Evolutionary conservation across 2,329 filamentous ascomycete genomes (phyloP).

Genomic region (Apiospora koreana): DNA sequence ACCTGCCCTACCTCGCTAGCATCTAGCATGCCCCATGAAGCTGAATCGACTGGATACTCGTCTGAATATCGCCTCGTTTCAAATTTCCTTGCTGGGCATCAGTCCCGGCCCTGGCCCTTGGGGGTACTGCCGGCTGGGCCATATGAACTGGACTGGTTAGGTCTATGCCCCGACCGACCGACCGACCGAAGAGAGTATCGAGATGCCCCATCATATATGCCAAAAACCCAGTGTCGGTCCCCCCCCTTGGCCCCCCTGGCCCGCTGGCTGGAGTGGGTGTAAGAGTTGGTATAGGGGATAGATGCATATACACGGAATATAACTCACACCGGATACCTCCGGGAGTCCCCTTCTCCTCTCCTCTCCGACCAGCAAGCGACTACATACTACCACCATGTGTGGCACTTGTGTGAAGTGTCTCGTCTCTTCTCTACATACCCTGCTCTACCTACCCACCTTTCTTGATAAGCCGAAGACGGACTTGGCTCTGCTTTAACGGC

Average conservation of each 20-base stretch:
- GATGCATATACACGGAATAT: neutral
- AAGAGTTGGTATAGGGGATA: neutral
- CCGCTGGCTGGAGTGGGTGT: no score
- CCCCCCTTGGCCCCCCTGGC: neutral
- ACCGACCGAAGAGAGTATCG: neutral
- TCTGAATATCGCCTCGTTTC: neutral
- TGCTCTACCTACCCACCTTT: neutral
- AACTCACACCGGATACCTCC: neutral
- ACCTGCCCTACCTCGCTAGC: neutral
- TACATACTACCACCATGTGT: no score
- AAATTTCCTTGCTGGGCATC: slow-evolving; percentile 1
- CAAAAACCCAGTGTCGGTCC: neutral
- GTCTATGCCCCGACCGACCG: neutral
- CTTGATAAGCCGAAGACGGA: neutral
- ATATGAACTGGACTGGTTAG: neutral
- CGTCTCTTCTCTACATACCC: no score
- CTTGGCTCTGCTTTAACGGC: neutral
- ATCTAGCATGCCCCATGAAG: neutral
- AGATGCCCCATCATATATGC: neutral
- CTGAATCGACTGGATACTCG: neutral
- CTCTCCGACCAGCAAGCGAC: no score
- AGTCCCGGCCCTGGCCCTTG: neutral
- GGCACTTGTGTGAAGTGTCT: neutral
- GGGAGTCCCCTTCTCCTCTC: neutral
- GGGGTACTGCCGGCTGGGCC: neutral